Evolutionary conservation across 2,329 filamentous ascomycete genomes (phyloP).

Genomic region (Penicillium sp.): DNA sequence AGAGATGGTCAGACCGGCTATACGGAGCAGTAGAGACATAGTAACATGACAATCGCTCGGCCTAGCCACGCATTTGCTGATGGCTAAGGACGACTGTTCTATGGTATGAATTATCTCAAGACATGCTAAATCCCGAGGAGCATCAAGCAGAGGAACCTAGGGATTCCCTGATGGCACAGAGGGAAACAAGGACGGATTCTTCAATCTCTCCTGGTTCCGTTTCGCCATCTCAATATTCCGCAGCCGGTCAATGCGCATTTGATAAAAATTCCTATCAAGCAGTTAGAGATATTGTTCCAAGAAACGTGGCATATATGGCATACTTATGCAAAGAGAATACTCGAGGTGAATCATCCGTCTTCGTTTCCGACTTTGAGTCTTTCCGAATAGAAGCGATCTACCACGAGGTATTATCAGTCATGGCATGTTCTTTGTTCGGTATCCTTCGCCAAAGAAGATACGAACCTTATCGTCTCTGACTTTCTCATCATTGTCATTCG

Average conservation of each 20-base stretch:
- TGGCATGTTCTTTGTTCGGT: neutral
- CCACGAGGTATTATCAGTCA: neutral
- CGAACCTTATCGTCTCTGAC: constrained; percentile 54
- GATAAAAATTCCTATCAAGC: constrained; percentile 68
- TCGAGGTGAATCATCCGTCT: constrained; percentile 65
- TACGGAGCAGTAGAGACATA: neutral
- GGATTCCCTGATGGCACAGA: constrained; percentile 66
- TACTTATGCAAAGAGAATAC: constrained; percentile 82
- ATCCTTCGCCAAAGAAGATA: neutral
- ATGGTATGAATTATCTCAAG: neutral
- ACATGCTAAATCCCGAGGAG: neutral
- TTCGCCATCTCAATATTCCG: constrained; percentile 74
- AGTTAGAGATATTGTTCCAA: constrained; percentile 5
- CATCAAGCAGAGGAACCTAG: constrained; percentile 7
- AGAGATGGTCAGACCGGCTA: neutral
- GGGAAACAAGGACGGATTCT: constrained; percentile 76
- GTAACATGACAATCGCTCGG: neutral
- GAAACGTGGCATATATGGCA: constrained; percentile 10
- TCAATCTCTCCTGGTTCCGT: constrained; percentile 74
- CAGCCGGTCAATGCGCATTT: constrained; percentile 76
- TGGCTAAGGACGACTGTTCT: neutral
- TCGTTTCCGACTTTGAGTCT: constrained; percentile 35
- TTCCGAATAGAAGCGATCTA: constrained; percentile 47
- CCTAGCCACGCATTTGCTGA: neutral
- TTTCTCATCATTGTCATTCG: constrained; percentile 38